A percentile compares a stretch with the other conserved stretches of the same genome.
Conservation (phyloP, 2,329 filamentous ascomycete genomes). For the Venturia asperata region DNA sequence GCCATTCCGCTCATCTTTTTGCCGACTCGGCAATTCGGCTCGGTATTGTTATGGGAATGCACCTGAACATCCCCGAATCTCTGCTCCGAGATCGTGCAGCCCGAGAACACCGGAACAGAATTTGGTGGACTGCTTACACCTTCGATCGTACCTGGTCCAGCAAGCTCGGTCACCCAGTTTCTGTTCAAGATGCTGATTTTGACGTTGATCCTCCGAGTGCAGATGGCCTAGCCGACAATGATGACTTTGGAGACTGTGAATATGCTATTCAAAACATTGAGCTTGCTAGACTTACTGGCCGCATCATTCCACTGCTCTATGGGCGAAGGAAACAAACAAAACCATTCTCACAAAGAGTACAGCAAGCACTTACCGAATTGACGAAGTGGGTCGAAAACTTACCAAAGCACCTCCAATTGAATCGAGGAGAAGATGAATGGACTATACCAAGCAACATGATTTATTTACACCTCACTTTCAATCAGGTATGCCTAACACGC, state of each 20-base stretch:
- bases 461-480: slow-evolving; percentile 33
- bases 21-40: slow-evolving; percentile 41
- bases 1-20: slow-evolving; percentile 39
- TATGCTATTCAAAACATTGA: slow-evolving; percentile 36
- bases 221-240: slow-evolving; percentile 25
- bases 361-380: slow-evolving; percentile 31
- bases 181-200: slow-evolving; percentile 31
- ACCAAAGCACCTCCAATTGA: slow-evolving; percentile 30
- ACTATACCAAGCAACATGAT: slow-evolving; percentile 25
- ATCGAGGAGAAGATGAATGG: slow-evolving; percentile 25
- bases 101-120: slow-evolving; percentile 29
- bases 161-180: slow-evolving; percentile 30
- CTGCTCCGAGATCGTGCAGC: slow-evolving; percentile 34
- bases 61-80: slow-evolving; percentile 35
- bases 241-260: slow-evolving; percentile 32
- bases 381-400: slow-evolving; percentile 34
- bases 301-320: slow-evolving; percentile 28
- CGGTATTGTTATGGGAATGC: slow-evolving; percentile 40
- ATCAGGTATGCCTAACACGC: slow-evolving; percentile 25
- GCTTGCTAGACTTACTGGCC: slow-evolving; percentile 31
- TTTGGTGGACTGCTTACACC: slow-evolving; percentile 33
- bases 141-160: slow-evolving; percentile 31
- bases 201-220: slow-evolving; percentile 39
- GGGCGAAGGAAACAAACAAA: slow-evolving; percentile 26
- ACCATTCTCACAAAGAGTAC: slow-evolving; percentile 33